These are phyloP conservation scores for Diaporthe sp. DNA, from an alignment of 2,329 filamentous ascomycete species.

Conservation along the genomic window DNA sequence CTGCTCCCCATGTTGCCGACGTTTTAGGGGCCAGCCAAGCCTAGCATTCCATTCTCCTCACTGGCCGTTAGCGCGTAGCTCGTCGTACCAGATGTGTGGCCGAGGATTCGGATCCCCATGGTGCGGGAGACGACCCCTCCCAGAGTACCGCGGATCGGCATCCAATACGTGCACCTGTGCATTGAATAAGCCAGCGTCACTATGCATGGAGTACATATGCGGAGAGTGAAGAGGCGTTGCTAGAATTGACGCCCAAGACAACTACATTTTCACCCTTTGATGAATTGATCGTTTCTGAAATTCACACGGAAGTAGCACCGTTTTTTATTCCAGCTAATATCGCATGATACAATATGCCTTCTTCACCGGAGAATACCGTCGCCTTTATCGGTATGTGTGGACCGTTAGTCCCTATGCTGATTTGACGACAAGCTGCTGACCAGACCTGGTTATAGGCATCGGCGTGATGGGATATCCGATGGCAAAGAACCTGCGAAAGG, in stretches of 20 bases:
- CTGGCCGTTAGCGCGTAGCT: not conserved
- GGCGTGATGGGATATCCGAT: slow-evolving; percentile 49
- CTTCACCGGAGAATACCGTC: not conserved
- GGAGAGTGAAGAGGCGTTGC: not conserved
- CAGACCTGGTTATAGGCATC: slow-evolving; percentile 38
- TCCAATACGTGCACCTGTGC: not conserved
- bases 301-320: not conserved
- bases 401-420: not conserved
- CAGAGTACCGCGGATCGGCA: not conserved
- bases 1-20: not conserved
- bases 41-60: not conserved
- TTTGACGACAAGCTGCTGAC: not conserved
- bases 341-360: not conserved
- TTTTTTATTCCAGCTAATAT: not conserved
- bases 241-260: not conserved
- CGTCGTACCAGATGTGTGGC: not conserved
- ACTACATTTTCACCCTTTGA: not conserved
- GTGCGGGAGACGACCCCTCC: not conserved
- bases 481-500: slow-evolving; percentile 46
- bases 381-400: slow-evolving; percentile 4
- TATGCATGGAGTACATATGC: not conserved
- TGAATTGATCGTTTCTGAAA: not conserved
- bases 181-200: not conserved
- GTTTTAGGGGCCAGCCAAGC: not conserved
- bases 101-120: not conserved